These are phyloP conservation scores for Xylaria multiplex DNA, from an alignment of 2,329 filamentous ascomycete genomes.

Conservation along the genomic window DNA sequence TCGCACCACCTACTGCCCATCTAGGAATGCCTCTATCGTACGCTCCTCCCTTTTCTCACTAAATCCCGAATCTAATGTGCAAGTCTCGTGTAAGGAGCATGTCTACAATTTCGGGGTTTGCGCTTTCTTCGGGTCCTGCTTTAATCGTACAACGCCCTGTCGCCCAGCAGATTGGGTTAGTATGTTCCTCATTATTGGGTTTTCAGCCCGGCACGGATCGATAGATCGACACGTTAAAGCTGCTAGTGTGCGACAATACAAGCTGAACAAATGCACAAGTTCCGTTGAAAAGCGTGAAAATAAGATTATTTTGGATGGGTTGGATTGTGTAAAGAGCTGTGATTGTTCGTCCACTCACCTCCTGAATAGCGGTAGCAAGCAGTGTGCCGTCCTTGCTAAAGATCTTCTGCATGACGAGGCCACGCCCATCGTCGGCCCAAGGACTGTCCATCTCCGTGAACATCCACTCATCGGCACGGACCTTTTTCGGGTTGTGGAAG, in stretches of 20 bases:
- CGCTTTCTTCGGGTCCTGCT: conserved; percentile 38
- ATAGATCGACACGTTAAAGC: conserved; percentile 1
- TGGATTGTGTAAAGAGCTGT: neutral
- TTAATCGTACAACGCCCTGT: conserved; percentile 48
- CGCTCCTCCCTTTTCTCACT: neutral
- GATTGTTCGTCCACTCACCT: conserved; percentile 61
- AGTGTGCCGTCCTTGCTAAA: conserved; percentile 76
- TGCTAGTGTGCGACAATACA: neutral
- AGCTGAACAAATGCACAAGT: conserved; percentile 7
- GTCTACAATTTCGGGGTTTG: conserved; percentile 42
- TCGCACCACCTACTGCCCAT: conserved; percentile 2
- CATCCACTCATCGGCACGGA: conserved; percentile 79
- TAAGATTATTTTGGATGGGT: neutral
- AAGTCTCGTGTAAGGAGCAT: neutral
- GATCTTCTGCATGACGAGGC: conserved; percentile 79
- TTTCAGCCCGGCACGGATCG: conserved; percentile 6
- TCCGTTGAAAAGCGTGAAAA: conserved; percentile 5
- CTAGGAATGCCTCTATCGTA: neutral
- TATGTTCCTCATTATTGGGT: neutral
- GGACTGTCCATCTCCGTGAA: conserved; percentile 82
- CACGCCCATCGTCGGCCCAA: conserved; percentile 81
- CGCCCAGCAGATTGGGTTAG: conserved; percentile 17
- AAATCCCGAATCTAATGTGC: neutral
- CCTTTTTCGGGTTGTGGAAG: conserved; percentile 69
- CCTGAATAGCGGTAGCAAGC: conserved; percentile 82